Conservation (phyloP, 2,329 filamentous ascomycete genomes). For the Stemphylium lycopersici region DNA sequence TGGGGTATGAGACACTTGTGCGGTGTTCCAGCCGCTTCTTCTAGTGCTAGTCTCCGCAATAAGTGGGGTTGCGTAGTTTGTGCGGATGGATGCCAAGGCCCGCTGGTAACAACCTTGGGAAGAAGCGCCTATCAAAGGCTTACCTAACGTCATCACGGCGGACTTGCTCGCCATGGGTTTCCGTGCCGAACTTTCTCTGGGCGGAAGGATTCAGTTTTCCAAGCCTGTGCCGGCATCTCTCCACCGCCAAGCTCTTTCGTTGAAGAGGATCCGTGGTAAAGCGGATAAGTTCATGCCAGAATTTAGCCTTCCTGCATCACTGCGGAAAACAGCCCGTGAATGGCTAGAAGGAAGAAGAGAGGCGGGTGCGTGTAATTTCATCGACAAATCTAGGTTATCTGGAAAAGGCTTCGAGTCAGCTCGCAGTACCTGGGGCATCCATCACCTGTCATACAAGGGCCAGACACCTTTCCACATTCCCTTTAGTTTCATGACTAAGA, state of each 20-base stretch:
- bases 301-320: background rate
- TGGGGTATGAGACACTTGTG: slow-evolving; percentile 13
- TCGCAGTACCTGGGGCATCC: no score
- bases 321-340: background rate
- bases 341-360: background rate
- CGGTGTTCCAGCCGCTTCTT: slow-evolving; percentile 9
- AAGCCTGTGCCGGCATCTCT: no score
- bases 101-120: background rate
- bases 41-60: background rate
- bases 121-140: background rate
- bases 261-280: background rate
- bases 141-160: no score
- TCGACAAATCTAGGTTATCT: background rate
- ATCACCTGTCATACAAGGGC: no score
- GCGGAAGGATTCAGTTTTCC: no score
- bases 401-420: no score
- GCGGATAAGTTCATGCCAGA: background rate
- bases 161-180: no score
- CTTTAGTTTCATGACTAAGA: no score
- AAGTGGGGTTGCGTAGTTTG: slow-evolving; percentile 16
- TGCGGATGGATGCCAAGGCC: slow-evolving; percentile 7
- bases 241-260: background rate
- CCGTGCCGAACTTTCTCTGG: no score
- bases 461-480: no score
- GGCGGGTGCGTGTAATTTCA: background rate